Conservation (phyloP, 2,329 filamentous ascomycete species). For the Cordyceps militaris region DNA sequence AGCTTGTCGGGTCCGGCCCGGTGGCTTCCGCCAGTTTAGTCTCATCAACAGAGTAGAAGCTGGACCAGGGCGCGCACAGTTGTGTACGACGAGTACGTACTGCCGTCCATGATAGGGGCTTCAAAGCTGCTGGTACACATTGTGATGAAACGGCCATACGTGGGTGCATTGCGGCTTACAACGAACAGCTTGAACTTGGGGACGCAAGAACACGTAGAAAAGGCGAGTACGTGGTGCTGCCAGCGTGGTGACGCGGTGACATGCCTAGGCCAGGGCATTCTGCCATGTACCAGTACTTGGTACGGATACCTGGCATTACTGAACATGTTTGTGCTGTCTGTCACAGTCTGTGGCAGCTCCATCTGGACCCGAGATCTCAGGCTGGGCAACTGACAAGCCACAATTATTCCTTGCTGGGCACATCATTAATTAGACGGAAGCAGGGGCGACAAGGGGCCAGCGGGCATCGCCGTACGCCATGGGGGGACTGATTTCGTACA, state of each 20-base stretch:
- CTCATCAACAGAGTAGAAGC: background rate
- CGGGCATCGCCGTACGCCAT: background rate
- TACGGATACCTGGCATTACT: background rate
- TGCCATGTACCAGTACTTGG: background rate
- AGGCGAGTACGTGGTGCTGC: background rate
- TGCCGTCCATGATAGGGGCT: no score
- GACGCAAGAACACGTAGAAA: background rate
- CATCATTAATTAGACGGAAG: slow-evolving; percentile 7
- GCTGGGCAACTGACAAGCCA: slow-evolving; percentile 5
- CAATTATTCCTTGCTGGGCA: slow-evolving; percentile 4
- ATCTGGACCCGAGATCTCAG: slow-evolving; percentile 12
- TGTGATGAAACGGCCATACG: background rate
- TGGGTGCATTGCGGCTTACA: background rate
- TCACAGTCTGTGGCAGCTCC: background rate
- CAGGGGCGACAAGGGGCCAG: background rate
- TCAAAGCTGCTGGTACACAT: no score
- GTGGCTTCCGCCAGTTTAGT: slow-evolving; percentile 8
- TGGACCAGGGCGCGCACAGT: background rate
- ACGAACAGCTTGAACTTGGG: background rate
- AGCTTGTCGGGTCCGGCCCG: slow-evolving; percentile 10
- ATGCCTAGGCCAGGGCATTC: background rate
- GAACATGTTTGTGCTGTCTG: background rate
- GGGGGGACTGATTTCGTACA: slow-evolving; percentile 6
- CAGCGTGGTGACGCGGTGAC: background rate
- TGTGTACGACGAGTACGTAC: background rate